Evolutionary conservation across 2,329 filamentous ascomycete genomes (phyloP).

Genomic region (Colletotrichum gloeosporioides): DNA sequence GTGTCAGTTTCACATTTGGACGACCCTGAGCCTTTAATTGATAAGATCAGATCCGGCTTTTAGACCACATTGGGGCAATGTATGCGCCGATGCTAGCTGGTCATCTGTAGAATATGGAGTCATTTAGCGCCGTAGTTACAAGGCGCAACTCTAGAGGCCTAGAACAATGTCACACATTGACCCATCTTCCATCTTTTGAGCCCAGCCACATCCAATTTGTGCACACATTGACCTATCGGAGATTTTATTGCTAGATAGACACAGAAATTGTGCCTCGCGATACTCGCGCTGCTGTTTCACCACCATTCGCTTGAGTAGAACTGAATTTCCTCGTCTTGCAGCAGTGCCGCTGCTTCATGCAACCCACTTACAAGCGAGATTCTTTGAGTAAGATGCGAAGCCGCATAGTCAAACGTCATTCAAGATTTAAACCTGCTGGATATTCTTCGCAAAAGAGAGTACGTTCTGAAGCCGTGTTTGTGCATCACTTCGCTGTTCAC

Average conservation of each 20-base stretch:
- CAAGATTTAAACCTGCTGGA: not conserved
- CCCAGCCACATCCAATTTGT: too few relatives aligned
- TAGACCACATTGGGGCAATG: not conserved
- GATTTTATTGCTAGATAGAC: not conserved
- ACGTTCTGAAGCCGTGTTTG: not conserved
- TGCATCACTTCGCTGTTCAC: not conserved
- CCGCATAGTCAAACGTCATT: rapidly evolving
- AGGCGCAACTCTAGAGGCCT: not conserved
- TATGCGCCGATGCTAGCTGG: not conserved
- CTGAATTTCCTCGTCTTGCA: not conserved
- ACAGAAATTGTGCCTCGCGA: rapidly evolving
- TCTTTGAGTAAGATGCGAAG: not conserved
- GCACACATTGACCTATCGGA: not conserved
- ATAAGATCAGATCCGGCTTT: not conserved
- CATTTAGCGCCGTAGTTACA: not conserved
- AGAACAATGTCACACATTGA: not conserved
- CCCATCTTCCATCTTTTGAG: not conserved
- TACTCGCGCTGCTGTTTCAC: not conserved
- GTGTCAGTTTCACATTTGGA: not conserved
- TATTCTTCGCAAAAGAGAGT: not conserved
- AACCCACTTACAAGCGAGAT: not conserved
- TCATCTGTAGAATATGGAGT: not conserved
- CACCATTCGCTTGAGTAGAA: not conserved
- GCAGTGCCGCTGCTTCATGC: not conserved
- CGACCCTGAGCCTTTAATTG: rapidly evolving